Percentiles rank a stretch among this genome's conserved stretches.
Evolutionary conservation across 2,329 filamentous ascomycete genomes (phyloP).

Genomic region (Alternaria angustiovoidea): DNA sequence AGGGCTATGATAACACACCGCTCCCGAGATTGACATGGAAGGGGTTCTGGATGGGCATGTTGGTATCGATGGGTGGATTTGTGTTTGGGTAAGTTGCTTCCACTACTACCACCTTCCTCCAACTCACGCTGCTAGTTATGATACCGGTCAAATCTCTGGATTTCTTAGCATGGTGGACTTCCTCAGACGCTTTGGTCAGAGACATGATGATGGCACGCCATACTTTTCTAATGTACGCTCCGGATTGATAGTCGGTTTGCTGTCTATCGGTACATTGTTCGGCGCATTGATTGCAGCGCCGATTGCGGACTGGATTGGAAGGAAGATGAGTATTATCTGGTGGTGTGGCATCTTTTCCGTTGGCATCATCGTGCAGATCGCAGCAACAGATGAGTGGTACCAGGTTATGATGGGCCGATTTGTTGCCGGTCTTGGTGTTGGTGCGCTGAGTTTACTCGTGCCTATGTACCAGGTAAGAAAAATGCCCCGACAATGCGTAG

Average conservation of each 20-base stretch:
- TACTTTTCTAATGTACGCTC: slow-evolving; percentile 42
- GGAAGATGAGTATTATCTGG: slow-evolving; percentile 66
- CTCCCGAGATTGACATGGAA: slow-evolving; percentile 17
- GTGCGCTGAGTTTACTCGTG: slow-evolving; percentile 65
- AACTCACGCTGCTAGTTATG: slow-evolving; percentile 20
- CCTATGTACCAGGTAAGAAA: slow-evolving; percentile 63
- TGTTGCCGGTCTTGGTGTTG: slow-evolving; percentile 70
- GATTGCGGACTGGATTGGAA: slow-evolving; percentile 68
- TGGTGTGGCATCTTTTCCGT: slow-evolving; percentile 68
- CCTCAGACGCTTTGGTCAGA: slow-evolving; percentile 31
- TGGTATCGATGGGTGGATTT: slow-evolving; percentile 41
- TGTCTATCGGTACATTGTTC: slow-evolving; percentile 78
- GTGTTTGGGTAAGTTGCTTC: slow-evolving; percentile 5
- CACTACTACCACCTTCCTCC: not conserved
- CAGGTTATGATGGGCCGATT: slow-evolving; percentile 69
- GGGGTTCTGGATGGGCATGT: slow-evolving; percentile 35
- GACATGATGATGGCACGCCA: slow-evolving; percentile 20
- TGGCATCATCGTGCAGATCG: slow-evolving; percentile 71
- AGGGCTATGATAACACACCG: slow-evolving; percentile 25
- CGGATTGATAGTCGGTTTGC: slow-evolving; percentile 45
- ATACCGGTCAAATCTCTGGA: slow-evolving; percentile 42
- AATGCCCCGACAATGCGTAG: not conserved
- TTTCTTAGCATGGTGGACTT: slow-evolving; percentile 45
- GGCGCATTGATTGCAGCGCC: slow-evolving; percentile 67
- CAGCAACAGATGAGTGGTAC: slow-evolving; percentile 64